These are phyloP conservation scores for Arabidopsis suecica DNA, from an alignment of 345 rosid species.

Conservation along the genomic window DNA sequence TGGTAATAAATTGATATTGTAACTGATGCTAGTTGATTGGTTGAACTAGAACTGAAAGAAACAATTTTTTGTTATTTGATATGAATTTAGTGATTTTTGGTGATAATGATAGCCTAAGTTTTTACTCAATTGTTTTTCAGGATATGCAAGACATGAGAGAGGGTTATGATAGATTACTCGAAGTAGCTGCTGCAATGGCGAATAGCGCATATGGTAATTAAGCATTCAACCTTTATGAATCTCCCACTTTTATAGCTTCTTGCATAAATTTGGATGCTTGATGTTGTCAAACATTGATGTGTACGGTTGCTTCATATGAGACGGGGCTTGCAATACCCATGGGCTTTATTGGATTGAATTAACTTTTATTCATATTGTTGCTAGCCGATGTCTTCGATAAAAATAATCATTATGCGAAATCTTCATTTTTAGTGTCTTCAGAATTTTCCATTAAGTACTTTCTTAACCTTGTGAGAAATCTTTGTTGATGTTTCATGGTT, in stretches of 20 bases:
- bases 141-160: constrained; percentile 89
- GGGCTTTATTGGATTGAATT: not conserved
- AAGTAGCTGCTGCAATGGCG: constrained; percentile 91
- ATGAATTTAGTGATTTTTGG: constrained; percentile 8
- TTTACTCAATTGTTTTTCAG: constrained; percentile 46
- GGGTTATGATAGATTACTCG: constrained; percentile 88
- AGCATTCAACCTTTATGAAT: not conserved
- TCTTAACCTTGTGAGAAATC: constrained; percentile 9
- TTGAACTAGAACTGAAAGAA: not conserved
- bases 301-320: not conserved
- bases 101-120: constrained; percentile 21
- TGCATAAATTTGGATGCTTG: not conserved
- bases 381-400: not conserved
- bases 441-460: not conserved
- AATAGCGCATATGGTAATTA: constrained; percentile 88
- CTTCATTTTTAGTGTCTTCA: not conserved
- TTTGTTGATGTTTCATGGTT: not conserved
- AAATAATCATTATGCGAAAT: not conserved
- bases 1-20: constrained; percentile 18
- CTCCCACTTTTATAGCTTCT: not conserved
- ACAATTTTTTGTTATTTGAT: not conserved
- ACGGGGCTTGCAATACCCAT: not conserved
- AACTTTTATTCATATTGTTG: not conserved
- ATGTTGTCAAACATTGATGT: not conserved
- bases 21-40: constrained; percentile 11